Base-by-base conservation (phyloP, 148 eudicot species). In the Rhododendron griersonianum region DNA sequence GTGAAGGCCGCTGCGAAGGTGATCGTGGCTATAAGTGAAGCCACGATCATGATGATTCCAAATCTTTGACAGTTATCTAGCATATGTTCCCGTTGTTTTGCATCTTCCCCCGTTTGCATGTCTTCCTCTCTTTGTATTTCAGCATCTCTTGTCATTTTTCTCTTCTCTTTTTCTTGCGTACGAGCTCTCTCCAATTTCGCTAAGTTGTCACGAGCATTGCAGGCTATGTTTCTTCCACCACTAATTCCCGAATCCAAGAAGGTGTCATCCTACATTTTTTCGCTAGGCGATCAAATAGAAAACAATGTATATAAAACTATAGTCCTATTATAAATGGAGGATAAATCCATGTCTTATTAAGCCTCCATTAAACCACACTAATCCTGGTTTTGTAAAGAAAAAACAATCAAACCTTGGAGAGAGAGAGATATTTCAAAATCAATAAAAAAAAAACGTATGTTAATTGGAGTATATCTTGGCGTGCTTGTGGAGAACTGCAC, bases 391-490 rank as follows among this genome's bases (percentile, higher is more conserved):
- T 44, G 47, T 44, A 44, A 0, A 44, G 7, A 44, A 0, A 44
- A 7, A 44, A 1, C 9, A 7, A 45, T 1, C 1, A 7, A 45
- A 7, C 9, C 47, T 44, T 0, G 9, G 47, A 44, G 47, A 37
- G 39, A 37, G 39, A 37, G 39, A 37, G 39, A 37, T 4, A 37
- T 4, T 3, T 5, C 3, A 5, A 37, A 3, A 28, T 0, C 0
- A 0, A 28, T 0, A 28, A 0, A 28, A 0, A 28, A 0, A 0
- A 0, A 28, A 0, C 0, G n/a, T n/a, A n/a, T n/a, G n/a, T n/a
- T n/a, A n/a, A n/a, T n/a, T n/a, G 30, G 0, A 0, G 0, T 0
- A 28, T 0, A 28, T 0, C 0, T 28, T 28, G 30, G 30, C 0
- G 30, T 28, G 30, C 30, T 28, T 28, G 30, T 28, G 30, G 30